A percentile compares a stretch with the other conserved stretches of the same genome.
These are phyloP conservation scores for Trichoderma sp. DNA, from an alignment of 2,329 filamentous ascomycete genomes.

Conservation along the genomic window DNA sequence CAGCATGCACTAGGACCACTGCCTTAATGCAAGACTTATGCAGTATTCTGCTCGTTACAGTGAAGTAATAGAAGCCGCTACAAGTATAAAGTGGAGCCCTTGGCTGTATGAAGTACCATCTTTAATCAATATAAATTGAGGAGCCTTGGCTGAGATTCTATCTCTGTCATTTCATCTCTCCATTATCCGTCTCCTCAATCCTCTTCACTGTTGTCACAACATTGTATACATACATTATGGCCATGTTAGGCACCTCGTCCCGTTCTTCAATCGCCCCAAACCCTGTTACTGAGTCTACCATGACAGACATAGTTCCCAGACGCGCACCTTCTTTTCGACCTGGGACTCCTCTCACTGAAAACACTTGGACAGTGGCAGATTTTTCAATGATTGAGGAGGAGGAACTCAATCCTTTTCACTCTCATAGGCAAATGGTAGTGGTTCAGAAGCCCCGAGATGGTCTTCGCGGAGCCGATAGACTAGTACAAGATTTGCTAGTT, in stretches of 20 bases:
- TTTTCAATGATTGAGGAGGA: not conserved
- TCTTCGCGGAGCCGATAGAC: not conserved
- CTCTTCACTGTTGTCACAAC: no score
- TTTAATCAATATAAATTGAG: not conserved
- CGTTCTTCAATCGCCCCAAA: not conserved
- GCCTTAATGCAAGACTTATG: not conserved
- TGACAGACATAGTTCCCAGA: not conserved
- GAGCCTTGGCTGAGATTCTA: not conserved
- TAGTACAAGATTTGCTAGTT: not conserved
- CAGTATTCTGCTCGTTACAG: not conserved
- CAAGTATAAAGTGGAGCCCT: not conserved
- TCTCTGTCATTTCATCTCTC: not conserved
- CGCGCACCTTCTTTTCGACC: not conserved
- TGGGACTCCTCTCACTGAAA: not conserved
- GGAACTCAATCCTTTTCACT: not conserved
- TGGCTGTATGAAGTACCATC: not conserved
- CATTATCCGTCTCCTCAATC: not conserved
- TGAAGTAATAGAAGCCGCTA: not conserved
- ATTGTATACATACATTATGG: not conserved
- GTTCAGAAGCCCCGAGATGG: not conserved
- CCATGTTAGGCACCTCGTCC: not conserved
- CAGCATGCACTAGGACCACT: not conserved
- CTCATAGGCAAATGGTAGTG: constrained; percentile 8
- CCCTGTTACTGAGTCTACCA: not conserved
- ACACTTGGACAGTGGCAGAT: no score